Evolutionary conservation across 148 eudicot species (phyloP).

Genomic region (Pouteria glomerata): DNA sequence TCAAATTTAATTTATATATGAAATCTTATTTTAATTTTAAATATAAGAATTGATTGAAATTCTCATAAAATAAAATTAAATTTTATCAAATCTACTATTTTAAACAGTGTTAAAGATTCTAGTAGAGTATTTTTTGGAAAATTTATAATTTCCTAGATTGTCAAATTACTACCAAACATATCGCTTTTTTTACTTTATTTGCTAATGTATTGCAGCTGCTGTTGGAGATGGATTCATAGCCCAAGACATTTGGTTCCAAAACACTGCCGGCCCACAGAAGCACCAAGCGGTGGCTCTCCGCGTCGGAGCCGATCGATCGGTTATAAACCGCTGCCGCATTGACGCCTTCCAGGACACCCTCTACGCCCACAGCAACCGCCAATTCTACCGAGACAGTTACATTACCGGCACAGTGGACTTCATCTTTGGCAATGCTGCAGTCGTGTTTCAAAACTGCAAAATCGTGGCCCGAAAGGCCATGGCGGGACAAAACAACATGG

Average conservation of each 20-base stretch:
- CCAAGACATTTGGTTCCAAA: constrained; percentile 37
- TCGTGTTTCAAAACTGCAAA: constrained; percentile 31
- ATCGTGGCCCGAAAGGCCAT: constrained; percentile 32
- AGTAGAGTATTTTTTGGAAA: too few species aligned
- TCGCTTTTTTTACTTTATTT: too few species aligned
- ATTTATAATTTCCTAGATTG: too few species aligned
- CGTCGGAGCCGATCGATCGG: constrained; percentile 34
- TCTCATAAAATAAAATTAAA: too few species aligned
- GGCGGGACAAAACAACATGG: constrained; percentile 29
- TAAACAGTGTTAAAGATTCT: too few species aligned
- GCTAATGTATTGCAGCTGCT: constrained; percentile 40
- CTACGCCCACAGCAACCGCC: constrained; percentile 29
- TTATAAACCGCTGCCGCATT: constrained; percentile 35
- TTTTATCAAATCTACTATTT: too few species aligned
- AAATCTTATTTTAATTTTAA: too few species aligned
- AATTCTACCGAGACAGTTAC: constrained; percentile 36
- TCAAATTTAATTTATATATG: too few species aligned
- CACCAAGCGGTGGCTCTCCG: constrained; percentile 45
- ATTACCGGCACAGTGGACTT: constrained; percentile 39
- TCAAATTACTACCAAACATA: too few species aligned
- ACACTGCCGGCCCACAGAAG: constrained; percentile 36
- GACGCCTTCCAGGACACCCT: constrained; percentile 43
- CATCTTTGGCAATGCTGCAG: constrained; percentile 41
- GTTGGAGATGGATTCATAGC: constrained; percentile 39
- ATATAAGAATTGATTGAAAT: too few species aligned